phyloP scores from a whole-genome alignment of 176 grass and related monocot species.

The Phoenix dactylifera region DNA sequence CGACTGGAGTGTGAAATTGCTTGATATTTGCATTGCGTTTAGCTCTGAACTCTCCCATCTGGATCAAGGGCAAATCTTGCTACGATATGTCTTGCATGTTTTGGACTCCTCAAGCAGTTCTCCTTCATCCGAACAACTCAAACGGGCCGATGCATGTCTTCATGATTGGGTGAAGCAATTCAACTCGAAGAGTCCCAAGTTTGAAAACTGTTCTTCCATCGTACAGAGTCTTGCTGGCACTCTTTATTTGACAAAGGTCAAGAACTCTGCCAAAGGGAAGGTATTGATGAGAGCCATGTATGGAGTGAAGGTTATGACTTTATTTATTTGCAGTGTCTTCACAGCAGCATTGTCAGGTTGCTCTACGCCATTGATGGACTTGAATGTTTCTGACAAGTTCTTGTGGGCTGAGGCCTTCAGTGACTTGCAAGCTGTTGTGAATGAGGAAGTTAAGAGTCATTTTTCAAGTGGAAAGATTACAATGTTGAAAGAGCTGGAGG shows the following conservation, averaged over 20 bases:
- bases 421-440: slow-evolving; percentile 44
- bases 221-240: slow-evolving; percentile 49
- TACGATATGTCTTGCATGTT: slow-evolving; percentile 57
- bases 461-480: slow-evolving; percentile 18
- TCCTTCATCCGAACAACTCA: slow-evolving; percentile 41
- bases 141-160: slow-evolving; percentile 31
- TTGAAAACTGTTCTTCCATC: slow-evolving; percentile 39
- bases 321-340: slow-evolving; percentile 51
- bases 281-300: slow-evolving; percentile 64
- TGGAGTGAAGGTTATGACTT: slow-evolving; percentile 53
- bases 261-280: slow-evolving; percentile 67
- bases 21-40: slow-evolving; percentile 65
- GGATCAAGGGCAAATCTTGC: slow-evolving; percentile 72
- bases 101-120: slow-evolving; percentile 14
- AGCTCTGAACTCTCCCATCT: slow-evolving; percentile 66
- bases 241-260: slow-evolving; percentile 59
- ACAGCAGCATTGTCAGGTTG: slow-evolving; percentile 41
- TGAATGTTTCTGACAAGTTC: slow-evolving; percentile 58
- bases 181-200: slow-evolving; percentile 27
- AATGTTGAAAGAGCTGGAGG: slow-evolving; percentile 61
- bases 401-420: slow-evolving; percentile 58
- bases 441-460: slow-evolving; percentile 27
- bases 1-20: slow-evolving; percentile 69
- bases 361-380: slow-evolving; percentile 34
- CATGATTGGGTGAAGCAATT: slow-evolving; percentile 47